Evolutionary conservation across 208 protist genomes (phyloP).

Genomic region (Crithidia expoeki): DNA sequence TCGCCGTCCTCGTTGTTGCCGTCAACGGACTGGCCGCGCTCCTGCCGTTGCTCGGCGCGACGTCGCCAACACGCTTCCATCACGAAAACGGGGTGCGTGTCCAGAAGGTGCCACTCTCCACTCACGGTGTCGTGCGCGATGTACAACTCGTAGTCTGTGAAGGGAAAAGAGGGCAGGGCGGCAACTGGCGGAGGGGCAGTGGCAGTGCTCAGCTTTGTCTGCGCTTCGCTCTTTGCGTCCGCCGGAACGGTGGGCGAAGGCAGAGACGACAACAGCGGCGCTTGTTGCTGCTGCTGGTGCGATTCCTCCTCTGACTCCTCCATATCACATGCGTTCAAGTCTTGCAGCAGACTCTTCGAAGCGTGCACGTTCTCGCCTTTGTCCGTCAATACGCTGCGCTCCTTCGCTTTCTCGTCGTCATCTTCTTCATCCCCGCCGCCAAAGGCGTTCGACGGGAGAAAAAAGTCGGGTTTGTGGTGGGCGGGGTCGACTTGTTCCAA

Average conservation of each 20-base stretch:
- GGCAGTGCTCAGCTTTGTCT: conserved; percentile 11
- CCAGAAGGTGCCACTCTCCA: conserved; percentile 63
- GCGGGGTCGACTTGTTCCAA: conserved; percentile 29
- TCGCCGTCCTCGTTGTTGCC: conserved; percentile 29
- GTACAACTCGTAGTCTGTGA: conserved; percentile 44
- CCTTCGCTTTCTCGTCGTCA: conserved; percentile 12
- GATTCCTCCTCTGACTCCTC: conserved; percentile 3
- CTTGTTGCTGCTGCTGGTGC: not conserved
- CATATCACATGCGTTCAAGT: conserved; percentile 22
- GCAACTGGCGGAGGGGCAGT: conserved; percentile 27
- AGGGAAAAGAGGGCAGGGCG: conserved; percentile 33
- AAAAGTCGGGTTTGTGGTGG: conserved; percentile 24
- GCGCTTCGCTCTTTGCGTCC: not conserved
- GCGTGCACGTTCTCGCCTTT: conserved; percentile 9
- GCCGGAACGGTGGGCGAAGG: not conserved
- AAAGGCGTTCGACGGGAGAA: conserved; percentile 23
- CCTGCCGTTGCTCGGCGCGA: conserved; percentile 25
- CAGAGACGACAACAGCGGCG: not conserved
- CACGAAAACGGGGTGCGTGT: conserved; percentile 51
- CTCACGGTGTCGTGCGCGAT: conserved; percentile 37
- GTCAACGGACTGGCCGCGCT: conserved; percentile 14
- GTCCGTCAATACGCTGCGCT: conserved; percentile 2
- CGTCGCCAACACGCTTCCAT: conserved; percentile 35
- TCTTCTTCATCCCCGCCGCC: conserved; percentile 2
- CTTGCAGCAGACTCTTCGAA: conserved; percentile 29